A percentile compares a stretch with the other conserved stretches of the same genome.
phyloP scores from a whole-genome alignment of 441 rosid genomes.

The Adansonia rubrostipa region DNA sequence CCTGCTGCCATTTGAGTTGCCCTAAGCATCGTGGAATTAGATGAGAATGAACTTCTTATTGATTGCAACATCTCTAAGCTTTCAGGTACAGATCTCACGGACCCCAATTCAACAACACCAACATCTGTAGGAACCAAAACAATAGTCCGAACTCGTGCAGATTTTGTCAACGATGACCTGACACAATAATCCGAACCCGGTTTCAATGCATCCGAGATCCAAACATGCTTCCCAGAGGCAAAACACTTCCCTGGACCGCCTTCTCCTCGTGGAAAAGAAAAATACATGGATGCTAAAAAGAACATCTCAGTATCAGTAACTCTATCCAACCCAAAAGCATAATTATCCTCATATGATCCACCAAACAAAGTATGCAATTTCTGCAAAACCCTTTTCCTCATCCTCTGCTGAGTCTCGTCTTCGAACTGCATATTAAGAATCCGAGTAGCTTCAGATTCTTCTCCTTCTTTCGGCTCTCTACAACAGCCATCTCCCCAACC shows the following conservation, averaged over 20 bases:
- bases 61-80: slow-evolving; percentile 55
- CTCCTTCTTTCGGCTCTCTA: slow-evolving; percentile 77
- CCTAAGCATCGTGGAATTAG: slow-evolving; percentile 38
- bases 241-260: slow-evolving; percentile 17
- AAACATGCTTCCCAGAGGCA: slow-evolving; percentile 71
- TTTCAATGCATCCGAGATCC: slow-evolving; percentile 60
- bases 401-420: slow-evolving; percentile 70
- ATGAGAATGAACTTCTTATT: slow-evolving; percentile 55
- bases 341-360: slow-evolving; percentile 82
- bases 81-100: slow-evolving; percentile 69
- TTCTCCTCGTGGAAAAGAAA: too few relatives aligned
- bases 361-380: slow-evolving; percentile 76
- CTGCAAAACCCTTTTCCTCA: slow-evolving; percentile 82
- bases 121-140: slow-evolving; percentile 55
- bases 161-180: slow-evolving; percentile 72
- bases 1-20: slow-evolving; percentile 40
- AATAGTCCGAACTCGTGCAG: slow-evolving; percentile 79
- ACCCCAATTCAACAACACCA: too few relatives aligned
- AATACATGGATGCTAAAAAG: too few relatives aligned
- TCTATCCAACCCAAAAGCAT: slow-evolving; percentile 74
- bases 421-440: slow-evolving; percentile 48
- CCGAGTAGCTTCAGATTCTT: slow-evolving; percentile 58
- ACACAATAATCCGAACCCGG: slow-evolving; percentile 68
- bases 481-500: slow-evolving; percentile 97
- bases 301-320: slow-evolving; percentile 68